phyloP scores from a whole-genome alignment of 2,329 filamentous ascomycete species.

The Delphinella strobiligena region DNA sequence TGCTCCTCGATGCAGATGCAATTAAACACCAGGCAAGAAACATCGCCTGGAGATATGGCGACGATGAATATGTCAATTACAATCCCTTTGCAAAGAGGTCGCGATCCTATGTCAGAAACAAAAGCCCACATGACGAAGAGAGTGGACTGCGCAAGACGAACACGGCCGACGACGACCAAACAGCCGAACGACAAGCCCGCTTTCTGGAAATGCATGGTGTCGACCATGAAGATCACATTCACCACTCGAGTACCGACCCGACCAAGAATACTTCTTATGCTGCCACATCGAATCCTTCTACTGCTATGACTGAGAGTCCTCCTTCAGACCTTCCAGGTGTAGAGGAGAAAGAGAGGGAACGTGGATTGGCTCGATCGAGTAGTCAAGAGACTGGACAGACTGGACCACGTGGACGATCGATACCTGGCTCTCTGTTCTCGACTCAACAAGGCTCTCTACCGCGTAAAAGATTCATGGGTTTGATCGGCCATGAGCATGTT shows the following conservation, averaged over 20 bases:
- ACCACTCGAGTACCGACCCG: slow-evolving; percentile 9
- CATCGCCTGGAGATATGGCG: slow-evolving; percentile 10
- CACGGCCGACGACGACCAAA: slow-evolving; percentile 8
- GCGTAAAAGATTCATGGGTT: slow-evolving; percentile 1
- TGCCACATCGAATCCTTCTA: neutral
- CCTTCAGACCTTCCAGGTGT: slow-evolving; percentile 2
- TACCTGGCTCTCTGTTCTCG: no score
- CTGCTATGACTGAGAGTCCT: neutral
- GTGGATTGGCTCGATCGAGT: no score
- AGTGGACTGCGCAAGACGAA: slow-evolving; percentile 4
- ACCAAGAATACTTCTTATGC: neutral
- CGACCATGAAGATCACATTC: slow-evolving; percentile 7
- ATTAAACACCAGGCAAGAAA: slow-evolving; percentile 11
- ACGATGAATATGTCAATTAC: slow-evolving; percentile 8
- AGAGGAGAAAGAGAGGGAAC: slow-evolving; percentile 1
- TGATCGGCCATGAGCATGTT: slow-evolving; percentile 1
- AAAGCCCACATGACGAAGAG: slow-evolving; percentile 6
- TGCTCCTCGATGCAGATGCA: slow-evolving; percentile 7
- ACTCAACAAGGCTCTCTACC: no score
- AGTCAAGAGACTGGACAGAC: slow-evolving; percentile 1
- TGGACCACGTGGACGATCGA: slow-evolving; percentile 5
- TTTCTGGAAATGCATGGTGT: slow-evolving; percentile 2
- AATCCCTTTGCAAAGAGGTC: slow-evolving; percentile 11
- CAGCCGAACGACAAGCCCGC: slow-evolving; percentile 2
- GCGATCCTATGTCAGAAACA: neutral